These are phyloP conservation scores for Pythium folliculosum DNA, from an alignment of 352 stramenopile genomes.

Conservation along the genomic window DNA sequence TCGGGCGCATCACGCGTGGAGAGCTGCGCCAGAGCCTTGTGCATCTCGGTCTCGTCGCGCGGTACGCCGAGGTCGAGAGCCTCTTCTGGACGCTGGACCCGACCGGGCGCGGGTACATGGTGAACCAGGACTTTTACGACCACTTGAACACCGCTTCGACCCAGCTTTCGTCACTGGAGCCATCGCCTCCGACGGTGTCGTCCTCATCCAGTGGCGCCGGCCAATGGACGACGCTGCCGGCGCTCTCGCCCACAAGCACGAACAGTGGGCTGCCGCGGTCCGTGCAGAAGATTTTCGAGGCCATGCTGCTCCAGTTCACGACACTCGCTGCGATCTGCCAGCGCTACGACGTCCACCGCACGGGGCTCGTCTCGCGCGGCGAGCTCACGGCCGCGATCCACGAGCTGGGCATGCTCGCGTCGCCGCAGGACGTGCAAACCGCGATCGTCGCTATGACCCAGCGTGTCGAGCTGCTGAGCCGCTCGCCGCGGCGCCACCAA, in stretches of 20 bases:
- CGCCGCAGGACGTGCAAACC: conserved; percentile 52
- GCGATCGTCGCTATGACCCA: conserved; percentile 51
- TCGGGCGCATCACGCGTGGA: conserved; percentile 65
- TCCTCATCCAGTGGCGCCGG: neutral
- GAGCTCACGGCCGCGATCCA: conserved; percentile 59
- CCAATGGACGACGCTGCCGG: conserved; percentile 33
- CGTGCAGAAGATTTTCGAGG: conserved; percentile 74
- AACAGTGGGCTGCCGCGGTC: conserved; percentile 32
- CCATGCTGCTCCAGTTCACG: conserved; percentile 53
- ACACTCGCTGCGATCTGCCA: conserved; percentile 51
- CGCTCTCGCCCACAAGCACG: conserved; percentile 25
- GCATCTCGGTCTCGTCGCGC: conserved; percentile 57
- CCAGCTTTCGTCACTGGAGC: conserved; percentile 1
- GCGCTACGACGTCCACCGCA: conserved; percentile 44
- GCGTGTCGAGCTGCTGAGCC: conserved; percentile 19
- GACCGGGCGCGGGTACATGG: conserved; percentile 59
- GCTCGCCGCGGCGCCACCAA: neutral
- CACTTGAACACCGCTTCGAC: conserved; percentile 42
- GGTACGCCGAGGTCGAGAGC: conserved; percentile 69
- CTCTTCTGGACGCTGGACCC: conserved; percentile 81
- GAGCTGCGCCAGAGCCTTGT: conserved; percentile 76
- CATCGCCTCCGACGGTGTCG: neutral
- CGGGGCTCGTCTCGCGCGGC: conserved; percentile 39
- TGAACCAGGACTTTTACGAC: conserved; percentile 61
- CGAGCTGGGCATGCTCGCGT: conserved; percentile 62